Percentiles rank a stretch among this genome's conserved stretches.
phyloP scores from a whole-genome alignment of 768 basidiomycete species.

The Exidia glandulosa region DNA sequence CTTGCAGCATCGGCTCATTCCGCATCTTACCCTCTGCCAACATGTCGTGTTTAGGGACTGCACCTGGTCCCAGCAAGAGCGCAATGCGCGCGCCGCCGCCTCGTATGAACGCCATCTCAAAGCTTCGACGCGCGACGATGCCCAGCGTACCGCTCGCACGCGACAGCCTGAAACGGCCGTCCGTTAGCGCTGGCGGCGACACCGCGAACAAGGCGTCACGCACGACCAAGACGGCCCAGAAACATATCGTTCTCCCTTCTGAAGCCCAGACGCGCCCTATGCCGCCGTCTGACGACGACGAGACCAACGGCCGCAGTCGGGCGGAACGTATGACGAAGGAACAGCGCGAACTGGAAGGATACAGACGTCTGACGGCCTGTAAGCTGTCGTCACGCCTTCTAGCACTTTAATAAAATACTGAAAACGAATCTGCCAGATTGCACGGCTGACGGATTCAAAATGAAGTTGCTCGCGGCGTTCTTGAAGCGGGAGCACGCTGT shows the following conservation, averaged over 20 bases:
- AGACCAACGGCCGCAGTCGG: conserved; percentile 40
- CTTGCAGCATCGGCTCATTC: too few relatives aligned
- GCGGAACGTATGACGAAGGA: conserved; percentile 85
- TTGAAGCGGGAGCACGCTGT: conserved; percentile 92
- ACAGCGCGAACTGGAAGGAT: conserved; percentile 71
- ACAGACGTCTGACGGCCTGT: conserved; percentile 72
- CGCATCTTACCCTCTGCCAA: too few relatives aligned
- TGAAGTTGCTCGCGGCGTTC: conserved; percentile 75
- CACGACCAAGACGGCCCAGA: conserved; percentile 84
- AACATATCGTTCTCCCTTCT: conserved; percentile 81
- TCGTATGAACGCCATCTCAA: neutral
- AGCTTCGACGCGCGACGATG: neutral
- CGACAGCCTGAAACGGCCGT: neutral
- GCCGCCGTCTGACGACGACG: conserved; percentile 28
- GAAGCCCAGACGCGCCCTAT: conserved; percentile 76
- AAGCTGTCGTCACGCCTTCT: neutral
- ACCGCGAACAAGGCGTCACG: conserved; percentile 44
- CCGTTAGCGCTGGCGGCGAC: neutral
- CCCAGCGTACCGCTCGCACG: neutral
- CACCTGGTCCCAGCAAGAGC: neutral
- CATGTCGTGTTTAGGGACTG: too few relatives aligned
- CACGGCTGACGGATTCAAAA: conserved; percentile 72
- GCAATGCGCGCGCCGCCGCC: neutral
- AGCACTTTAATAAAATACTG: neutral
- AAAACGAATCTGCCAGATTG: conserved; percentile 39